These are phyloP conservation scores for Fusarium caatingaense DNA, from an alignment of 2,329 filamentous ascomycete species.

Conservation along the genomic window DNA sequence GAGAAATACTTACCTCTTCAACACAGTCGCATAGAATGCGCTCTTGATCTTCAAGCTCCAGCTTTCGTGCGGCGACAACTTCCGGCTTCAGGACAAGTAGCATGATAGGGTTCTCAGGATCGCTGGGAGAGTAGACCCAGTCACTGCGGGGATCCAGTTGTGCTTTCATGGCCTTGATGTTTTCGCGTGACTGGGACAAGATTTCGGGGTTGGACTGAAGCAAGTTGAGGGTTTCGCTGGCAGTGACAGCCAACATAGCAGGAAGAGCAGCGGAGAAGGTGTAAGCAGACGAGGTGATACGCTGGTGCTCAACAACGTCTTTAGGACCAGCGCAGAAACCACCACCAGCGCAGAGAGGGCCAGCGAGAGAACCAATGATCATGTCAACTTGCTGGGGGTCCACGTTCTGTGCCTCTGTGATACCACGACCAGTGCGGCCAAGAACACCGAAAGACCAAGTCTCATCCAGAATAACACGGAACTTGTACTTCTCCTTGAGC, in stretches of 20 bases:
- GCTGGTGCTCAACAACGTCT: conserved; percentile 96
- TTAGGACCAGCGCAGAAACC: conserved; percentile 94
- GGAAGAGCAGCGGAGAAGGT: conserved; percentile 96
- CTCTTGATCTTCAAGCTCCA: conserved; percentile 83
- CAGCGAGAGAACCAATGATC: conserved; percentile 93
- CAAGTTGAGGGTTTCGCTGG: conserved; percentile 88
- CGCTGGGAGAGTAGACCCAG: conserved; percentile 87
- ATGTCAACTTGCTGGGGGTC: conserved; percentile 95
- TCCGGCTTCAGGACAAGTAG: conserved; percentile 86
- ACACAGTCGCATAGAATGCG: conserved; percentile 87
- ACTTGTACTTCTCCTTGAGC: conserved; percentile 96
- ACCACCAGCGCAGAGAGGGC: conserved; percentile 89
- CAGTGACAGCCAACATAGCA: conserved; percentile 93
- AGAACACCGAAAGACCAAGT: conserved; percentile 97
- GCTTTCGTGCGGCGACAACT: conserved; percentile 75
- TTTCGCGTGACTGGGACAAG: conserved; percentile 81
- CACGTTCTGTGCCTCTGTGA: conserved; percentile 97
- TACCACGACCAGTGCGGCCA: conserved; percentile 87
- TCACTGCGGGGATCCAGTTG: conserved; percentile 94
- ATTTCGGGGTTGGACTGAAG: conserved; percentile 90
- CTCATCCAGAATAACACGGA: conserved; percentile 96
- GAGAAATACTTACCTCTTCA: conserved; percentile 80
- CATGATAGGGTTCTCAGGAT: conserved; percentile 87
- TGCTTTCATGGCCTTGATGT: conserved; percentile 84
- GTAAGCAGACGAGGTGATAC: conserved; percentile 90